phyloP scores from a whole-genome alignment of 768 basidiomycete species.

The Boletus rubroflammeus region DNA sequence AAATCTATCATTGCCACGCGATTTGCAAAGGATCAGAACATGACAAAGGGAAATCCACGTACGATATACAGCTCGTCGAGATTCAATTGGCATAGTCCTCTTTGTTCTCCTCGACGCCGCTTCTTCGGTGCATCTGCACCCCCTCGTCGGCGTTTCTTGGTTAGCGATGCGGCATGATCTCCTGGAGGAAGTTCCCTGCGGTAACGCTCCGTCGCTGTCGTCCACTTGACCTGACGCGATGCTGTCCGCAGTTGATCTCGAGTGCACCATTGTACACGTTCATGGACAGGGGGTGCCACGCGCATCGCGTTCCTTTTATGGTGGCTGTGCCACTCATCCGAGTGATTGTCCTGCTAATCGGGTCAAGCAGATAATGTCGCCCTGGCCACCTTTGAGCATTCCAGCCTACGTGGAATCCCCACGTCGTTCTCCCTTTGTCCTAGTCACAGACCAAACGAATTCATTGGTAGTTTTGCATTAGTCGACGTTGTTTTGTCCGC shows the following conservation, averaged over 20 bases:
- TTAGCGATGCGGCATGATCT: neutral
- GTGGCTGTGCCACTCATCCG: conserved; percentile 13
- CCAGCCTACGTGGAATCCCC: too few relatives aligned
- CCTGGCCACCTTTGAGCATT: neutral
- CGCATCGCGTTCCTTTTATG: conserved; percentile 8
- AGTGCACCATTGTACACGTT: conserved; percentile 7
- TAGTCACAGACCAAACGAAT: neutral
- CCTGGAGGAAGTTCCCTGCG: neutral
- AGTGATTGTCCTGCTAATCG: neutral
- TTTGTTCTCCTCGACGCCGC: conserved; percentile 1
- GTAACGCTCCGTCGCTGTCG: neutral
- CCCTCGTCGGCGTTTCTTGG: conserved; percentile 7
- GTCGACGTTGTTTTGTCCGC: neutral
- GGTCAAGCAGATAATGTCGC: neutral
- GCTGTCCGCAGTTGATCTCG: neutral
- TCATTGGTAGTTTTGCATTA: neutral
- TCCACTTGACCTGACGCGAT: neutral
- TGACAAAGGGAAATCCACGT: neutral
- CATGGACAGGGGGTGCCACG: conserved; percentile 32
- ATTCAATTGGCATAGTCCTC: conserved; percentile 14
- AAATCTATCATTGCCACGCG: conserved; percentile 31
- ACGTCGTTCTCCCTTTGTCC: neutral
- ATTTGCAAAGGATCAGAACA: neutral
- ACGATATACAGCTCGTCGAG: conserved; percentile 23
- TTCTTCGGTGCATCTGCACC: conserved; percentile 3